Base-by-base conservation (phyloP, 495 filamentous ascomycete genomes). In the Lasiosphaeria hispida region DNA sequence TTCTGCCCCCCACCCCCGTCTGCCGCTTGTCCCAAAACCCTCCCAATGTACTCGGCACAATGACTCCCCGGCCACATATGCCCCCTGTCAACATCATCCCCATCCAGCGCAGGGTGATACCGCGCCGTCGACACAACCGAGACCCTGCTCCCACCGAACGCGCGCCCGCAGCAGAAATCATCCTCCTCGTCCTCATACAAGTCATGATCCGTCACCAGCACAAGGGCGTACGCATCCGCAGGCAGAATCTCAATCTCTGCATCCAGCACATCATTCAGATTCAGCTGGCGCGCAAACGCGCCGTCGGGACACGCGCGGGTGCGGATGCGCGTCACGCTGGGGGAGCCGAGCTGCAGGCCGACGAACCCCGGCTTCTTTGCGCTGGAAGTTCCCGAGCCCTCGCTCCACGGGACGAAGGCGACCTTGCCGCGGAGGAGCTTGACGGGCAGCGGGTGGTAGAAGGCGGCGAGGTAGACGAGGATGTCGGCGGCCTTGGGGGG, bases 131-230 rank as follows among this genome's bases (percentile, higher is more conserved):
- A 83, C 1, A 89, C 83, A 6, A 88, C 80, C 1, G 77, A 74
- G 4, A 88, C 74, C 5, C 87, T 71, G 58, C 78, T 82, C 1
- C 78, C 83, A 11, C 85, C 87, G 58, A 87, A 89, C 14, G 87
- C 86, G 30, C 83, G 73, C 3, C 86, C 87, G 62, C 85, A 88
- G 56, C 79, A 83, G 58, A 87, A 89, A 33, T 82, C 80, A 56
- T 88, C 87, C 4, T 87, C 80, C 3, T 85, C 82, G 61, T 82
- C 80, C 63, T 89, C 85, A 65, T 83, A 89, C 39, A 89, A 64
- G 63, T 90, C 87, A 15, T 86, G 81, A 14, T 84, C 63, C 0
- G 83, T 68, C 4, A 89, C 61, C 49, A 89, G 56, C 6, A 85
- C 55, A 3, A 88, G 58, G 0, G 84, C 74, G 55, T 86, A 85